Evolutionary conservation across 768 basidiomycete species (phyloP), one percentile per base, ranked within the genome.

Genomic region (Agrocybe praecox): DNA sequence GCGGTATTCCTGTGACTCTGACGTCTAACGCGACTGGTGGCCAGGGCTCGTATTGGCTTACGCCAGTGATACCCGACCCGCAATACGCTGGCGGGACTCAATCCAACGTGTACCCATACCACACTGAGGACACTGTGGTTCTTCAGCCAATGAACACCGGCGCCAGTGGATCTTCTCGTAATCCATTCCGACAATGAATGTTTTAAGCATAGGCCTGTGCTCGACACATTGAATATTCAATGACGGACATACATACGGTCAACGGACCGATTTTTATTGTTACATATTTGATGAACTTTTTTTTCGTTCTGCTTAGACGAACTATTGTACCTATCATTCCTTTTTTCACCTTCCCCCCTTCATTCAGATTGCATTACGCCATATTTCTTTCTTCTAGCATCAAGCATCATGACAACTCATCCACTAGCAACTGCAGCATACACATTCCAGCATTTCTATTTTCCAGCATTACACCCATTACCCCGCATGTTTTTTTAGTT

Each of bases 11-110:
- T 14, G 61, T 66, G 8, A 60, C 59, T 22, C 53, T 64, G 24
- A 62, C 57, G 32, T 52, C 63, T 19, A 57, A 55, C 45, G 40
- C 60, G 47, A 59, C 62, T n/a, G 53, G 50, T 42, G 56, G 58
- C 15, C 73, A 73, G 55, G 78, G 75, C 33, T 67, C 75, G 53
- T 73, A 76, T 65, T 76, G 75, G 79, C 46, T 65, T 45, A 56
- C 62, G 40, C 64, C 66, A 45, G 63, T 62, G 46, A 48, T 45
- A 23, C 55, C 60, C 49, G 53, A 57, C 48, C 50, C 59, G 49
- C 36, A 40, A n/a, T 12, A 6, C 26, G 46, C 47, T 26, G 56
- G 54, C 34, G 45, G 53, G 33, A 36, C 54, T 15, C 57, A 46
- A 19, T 18, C 42, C 55, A 22, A 44, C 7, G 43, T 49, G 46